Evolutionary conservation across 352 stramenopile genomes (phyloP), one percentile per base, ranked within the genome.

Genomic region (Phytophthora agathidicida): DNA sequence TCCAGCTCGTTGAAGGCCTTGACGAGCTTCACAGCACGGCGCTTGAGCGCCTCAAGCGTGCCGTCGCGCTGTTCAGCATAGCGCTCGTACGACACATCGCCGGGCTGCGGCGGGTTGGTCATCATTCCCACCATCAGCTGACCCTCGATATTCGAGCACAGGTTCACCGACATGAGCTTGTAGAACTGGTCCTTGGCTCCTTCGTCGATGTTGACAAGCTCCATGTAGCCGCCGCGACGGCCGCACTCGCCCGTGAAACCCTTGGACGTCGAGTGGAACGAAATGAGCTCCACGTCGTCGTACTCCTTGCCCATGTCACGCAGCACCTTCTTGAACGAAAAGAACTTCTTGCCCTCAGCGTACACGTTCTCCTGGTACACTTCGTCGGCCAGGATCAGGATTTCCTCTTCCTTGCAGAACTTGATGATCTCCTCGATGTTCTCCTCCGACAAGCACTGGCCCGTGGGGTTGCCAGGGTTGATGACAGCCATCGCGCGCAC

Each of bases 281-380:
- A 98, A 24, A 98, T 95, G 30, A 99, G 78, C 78, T 99, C 94
- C n/a, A 99, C 83, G 45, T 94, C 78, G 50, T 94, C 70, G 55
- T 87, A 79, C 46, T 73, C 35, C 50, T 77, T 55, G 31, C 89
- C 91, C 80, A 98, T 88, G 51, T 98, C 91, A 39, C 85, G 86
- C 51, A 96, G 80, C 39, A 98, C 84, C 52, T 98, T 98, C 65
- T 97, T 97, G 76, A 98, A 98, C 51, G 91, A 98, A 46, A 96
- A 78, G 62, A 99, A 99, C 53, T 83, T 58, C 65, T 96, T 93
- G 48, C 88, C 84, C 19, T 95, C 71, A 10, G 88, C 85, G 69
- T 99, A 99, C 42, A 99, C 94, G 83, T 99, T 99, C 68, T 98
- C 96, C 70, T 99, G 98, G 77, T 99, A 99, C 16, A 99, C 98